Base-by-base conservation (phyloP, 768 basidiomycete genomes). In the Exidia glandulosa region DNA sequence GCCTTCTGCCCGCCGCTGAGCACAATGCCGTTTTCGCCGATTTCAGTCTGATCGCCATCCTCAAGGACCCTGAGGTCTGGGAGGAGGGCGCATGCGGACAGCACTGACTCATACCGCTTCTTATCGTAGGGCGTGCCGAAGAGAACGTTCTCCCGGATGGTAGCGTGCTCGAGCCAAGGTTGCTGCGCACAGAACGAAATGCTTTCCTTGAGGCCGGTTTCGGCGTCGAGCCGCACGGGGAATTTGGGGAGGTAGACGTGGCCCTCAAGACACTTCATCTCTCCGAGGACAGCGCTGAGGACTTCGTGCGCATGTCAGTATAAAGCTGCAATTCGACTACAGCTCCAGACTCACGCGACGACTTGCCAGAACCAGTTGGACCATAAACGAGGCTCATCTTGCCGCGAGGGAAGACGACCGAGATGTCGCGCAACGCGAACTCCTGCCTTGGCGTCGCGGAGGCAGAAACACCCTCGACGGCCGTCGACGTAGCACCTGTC, bases 131-230 rank as follows among this genome's bases (percentile, higher is more conserved):
- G 71, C 1, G 70, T 70, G 10, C 52, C 50, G 54, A 90, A 94
- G 14, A 88, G 69, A 63, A 94, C 88, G 67, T 91, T 90, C 60
- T 90, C 88, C 25, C 81, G 76, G 60, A 93, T 89, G 0, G 88
- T 87, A 54, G 25, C 82, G 65, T 87, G 83, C 19, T 81, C 75
- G 58, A 87, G 69, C 84, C 84, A 88, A 0, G 85, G 84, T 1
- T 81, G 79, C 65, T 92, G 89, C 0, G 86, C 80, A n/a, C 85
- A 84, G 64, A 88, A 91, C 0, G 87, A 84, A 9, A 90, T 79
- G 2, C 80, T 68, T 56, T 76, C 71, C 3, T 69, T 57, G 32
- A 75, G 62, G 1, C 74, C 73, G 29, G 69, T 61, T 19, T 66
- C 63, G 57, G 74, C 71, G 12, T 74, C 66, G 33, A 66, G 64